Evolutionary conservation across 345 rosid genomes (phyloP).

Genomic region (Durio zibethinus): DNA sequence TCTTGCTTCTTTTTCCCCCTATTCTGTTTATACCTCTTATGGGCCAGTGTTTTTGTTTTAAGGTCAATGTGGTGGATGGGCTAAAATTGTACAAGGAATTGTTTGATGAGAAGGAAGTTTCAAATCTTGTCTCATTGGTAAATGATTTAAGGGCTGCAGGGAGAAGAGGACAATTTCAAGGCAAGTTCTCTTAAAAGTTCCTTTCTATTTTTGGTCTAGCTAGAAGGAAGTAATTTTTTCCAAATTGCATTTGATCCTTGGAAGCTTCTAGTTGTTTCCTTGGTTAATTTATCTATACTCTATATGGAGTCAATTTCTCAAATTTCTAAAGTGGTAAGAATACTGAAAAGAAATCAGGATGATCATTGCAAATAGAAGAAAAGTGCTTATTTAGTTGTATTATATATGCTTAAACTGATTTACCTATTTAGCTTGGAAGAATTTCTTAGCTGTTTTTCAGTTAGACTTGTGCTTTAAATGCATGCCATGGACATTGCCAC

Average conservation of each 20-base stretch:
- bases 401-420: no score
- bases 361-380: background rate
- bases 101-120: constrained; percentile 51
- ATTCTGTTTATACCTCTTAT: background rate
- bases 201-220: background rate
- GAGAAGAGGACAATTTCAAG: constrained; percentile 68
- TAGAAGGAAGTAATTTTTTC: background rate
- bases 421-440: background rate
- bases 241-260: background rate
- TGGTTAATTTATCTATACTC: background rate
- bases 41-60: constrained; percentile 21
- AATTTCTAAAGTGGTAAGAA: background rate
- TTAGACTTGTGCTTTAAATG: background rate
- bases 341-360: background rate
- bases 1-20: background rate
- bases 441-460: background rate
- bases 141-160: constrained; percentile 69
- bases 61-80: constrained; percentile 93
- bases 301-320: background rate
- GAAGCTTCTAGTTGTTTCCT: background rate
- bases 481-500: background rate
- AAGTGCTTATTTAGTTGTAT: background rate
- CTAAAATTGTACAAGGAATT: constrained; percentile 61
- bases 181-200: constrained; percentile 41
- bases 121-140: constrained; percentile 60